Base-by-base conservation (phyloP, 176 grass and related monocot genomes). In the Oropetium thomaeum region DNA sequence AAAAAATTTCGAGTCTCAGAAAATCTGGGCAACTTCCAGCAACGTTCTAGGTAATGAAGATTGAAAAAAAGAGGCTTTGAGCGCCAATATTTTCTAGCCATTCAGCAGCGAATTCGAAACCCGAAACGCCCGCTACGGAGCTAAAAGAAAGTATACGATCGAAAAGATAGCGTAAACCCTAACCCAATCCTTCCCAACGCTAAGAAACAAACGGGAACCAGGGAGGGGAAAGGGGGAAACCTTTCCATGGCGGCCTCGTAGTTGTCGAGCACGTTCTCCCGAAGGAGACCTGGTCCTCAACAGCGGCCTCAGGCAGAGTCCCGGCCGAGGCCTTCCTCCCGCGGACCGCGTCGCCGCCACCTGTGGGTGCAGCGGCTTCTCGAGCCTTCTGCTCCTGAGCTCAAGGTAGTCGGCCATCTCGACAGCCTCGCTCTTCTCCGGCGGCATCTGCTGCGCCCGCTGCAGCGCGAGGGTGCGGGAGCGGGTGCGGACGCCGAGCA, bases 311-410 rank as follows among this genome's bases (percentile, higher is more conserved):
- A 20, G 10, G 54, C 29, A 33, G 7, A 22, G 59, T 9, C 14
- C 35, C 30, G 14, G 35, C 23, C 23, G 23, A 1, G 53, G 4
- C 31, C 53, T 37, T 75, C 49, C 29, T 54, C 26, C 70, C 7
- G 60, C 27, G 48, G 10, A 48, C 59, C 70, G 70, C 80, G 16
- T 73, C 0, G 33, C n/a, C 5, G 39, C 29, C 80, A 61, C 63
- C 12, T 60, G 65, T 5, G 63, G 61, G 53, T 57, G 53, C 17
- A 10, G 53, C 53, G 77, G 80, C 81, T 97, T 97, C 88, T 93
- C 94, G 37, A 97, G 86, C 79, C 83, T 72, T 73, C 94, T 58
- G 86, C 86, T 97, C 68, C 94, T 81, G 48, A 97, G 90, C 78
- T 97, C 86, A 62, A 97, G 86, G 75, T 87, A 97, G 33, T 69